phyloP scores from a whole-genome alignment of 352 stramenopile species.

The Pelagophyceae sp. region DNA sequence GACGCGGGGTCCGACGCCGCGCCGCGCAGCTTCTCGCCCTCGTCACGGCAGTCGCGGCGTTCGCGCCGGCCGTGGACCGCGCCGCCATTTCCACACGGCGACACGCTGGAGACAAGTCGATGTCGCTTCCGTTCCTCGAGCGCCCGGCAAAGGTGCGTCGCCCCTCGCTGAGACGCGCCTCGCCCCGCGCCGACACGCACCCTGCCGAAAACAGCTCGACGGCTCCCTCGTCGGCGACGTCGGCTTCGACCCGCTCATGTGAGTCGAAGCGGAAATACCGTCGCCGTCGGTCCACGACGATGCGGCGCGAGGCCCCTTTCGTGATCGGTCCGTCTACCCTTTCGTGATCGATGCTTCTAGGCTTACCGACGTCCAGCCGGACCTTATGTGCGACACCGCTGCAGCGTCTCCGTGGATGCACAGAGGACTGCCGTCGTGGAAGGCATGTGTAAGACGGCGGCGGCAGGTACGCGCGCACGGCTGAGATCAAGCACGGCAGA shows the following conservation, averaged over 20 bases:
- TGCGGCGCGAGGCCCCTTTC: no score
- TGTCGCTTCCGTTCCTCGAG: slow-evolving; percentile 50
- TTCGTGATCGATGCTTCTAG: background rate
- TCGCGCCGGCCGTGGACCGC: background rate
- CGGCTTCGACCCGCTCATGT: slow-evolving; percentile 55
- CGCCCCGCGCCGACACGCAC: slow-evolving; percentile 29
- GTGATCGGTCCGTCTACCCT: no score
- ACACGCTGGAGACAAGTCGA: slow-evolving; percentile 26
- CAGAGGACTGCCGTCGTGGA: background rate
- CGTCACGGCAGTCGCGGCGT: background rate
- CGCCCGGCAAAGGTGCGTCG: slow-evolving; percentile 27
- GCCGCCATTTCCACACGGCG: background rate
- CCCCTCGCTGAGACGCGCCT: background rate
- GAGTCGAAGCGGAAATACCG: background rate
- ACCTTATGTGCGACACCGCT: background rate
- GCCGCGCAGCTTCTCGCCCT: background rate
- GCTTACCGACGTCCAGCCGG: slow-evolving; percentile 14
- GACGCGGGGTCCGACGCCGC: no score
- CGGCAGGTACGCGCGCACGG: slow-evolving; percentile 31
- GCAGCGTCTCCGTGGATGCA: background rate
- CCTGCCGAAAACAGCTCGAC: no score
- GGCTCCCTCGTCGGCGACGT: slow-evolving; percentile 53
- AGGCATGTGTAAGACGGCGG: no score
- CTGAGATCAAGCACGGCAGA: slow-evolving; percentile 59
- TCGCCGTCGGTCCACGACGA: background rate